These are phyloP conservation scores for Eutrema salsugineum DNA, from an alignment of 441 rosid genomes.

Conservation along the genomic window DNA sequence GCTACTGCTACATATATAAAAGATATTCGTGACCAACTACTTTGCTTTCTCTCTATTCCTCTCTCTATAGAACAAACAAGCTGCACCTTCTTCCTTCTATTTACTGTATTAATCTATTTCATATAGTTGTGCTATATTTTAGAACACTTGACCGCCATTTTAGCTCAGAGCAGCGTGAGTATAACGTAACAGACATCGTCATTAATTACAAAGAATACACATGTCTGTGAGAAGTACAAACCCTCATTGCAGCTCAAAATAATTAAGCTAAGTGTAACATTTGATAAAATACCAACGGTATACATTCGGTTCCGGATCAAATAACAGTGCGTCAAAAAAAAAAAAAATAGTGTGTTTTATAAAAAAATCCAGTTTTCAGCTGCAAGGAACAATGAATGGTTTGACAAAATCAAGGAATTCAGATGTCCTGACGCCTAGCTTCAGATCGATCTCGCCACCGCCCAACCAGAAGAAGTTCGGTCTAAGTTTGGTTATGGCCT, in stretches of 20 bases:
- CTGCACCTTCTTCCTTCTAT: not conserved
- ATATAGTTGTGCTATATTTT: not conserved
- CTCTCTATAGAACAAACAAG: not conserved
- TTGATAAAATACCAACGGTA: not conserved
- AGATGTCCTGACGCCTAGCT: slow-evolving; percentile 74
- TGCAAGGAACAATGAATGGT: slow-evolving; percentile 69
- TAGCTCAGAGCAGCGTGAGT: not conserved
- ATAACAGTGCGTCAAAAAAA: not conserved
- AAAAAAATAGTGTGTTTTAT: not conserved
- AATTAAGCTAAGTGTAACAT: not conserved
- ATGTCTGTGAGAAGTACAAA: not conserved
- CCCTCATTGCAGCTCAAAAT: not conserved
- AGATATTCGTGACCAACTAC: slow-evolving; percentile 3
- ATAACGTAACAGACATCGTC: not conserved
- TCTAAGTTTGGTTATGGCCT: slow-evolving; percentile 66
- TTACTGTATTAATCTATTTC: not conserved
- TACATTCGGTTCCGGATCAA: not conserved
- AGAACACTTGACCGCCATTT: not conserved
- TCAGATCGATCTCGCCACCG: slow-evolving; percentile 81
- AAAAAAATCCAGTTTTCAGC: slow-evolving; percentile 18
- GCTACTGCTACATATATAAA: not conserved
- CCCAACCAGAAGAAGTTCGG: slow-evolving; percentile 90
- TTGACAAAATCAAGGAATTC: slow-evolving; percentile 59
- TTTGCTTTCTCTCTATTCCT: not conserved
- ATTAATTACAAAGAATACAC: slow-evolving; percentile 1